phyloP scores from a whole-genome alignment of 2,329 filamentous ascomycete species.

The Xylariales sp. region DNA sequence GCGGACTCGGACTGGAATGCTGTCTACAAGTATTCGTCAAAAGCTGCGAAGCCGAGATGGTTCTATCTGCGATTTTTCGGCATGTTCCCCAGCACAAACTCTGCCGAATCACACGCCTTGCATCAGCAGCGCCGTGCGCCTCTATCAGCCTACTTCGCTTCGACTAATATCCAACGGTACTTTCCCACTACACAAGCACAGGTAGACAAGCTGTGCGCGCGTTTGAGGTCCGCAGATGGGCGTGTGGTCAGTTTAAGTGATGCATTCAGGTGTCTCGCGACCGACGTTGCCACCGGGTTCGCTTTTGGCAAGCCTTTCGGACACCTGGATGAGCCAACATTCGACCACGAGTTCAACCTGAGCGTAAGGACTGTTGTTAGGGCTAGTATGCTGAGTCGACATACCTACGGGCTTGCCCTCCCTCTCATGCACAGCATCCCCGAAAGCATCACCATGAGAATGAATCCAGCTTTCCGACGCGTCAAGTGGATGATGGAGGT shows the following conservation, averaged over 20 bases:
- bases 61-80: slow-evolving; percentile 22
- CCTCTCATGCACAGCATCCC: slow-evolving; percentile 18
- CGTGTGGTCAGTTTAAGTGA: slow-evolving; percentile 16
- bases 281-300: slow-evolving; percentile 21
- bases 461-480: slow-evolving; percentile 19
- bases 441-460: slow-evolving; percentile 14
- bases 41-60: slow-evolving; percentile 20
- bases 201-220: slow-evolving; percentile 16
- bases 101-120: slow-evolving; percentile 19
- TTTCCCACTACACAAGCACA: slow-evolving; percentile 17
- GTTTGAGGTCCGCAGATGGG: slow-evolving; percentile 11
- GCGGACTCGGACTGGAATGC: slow-evolving; percentile 9
- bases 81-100: slow-evolving; percentile 21
- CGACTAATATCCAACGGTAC: slow-evolving; percentile 19
- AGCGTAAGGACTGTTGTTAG: slow-evolving; percentile 17
- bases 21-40: slow-evolving; percentile 19
- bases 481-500: slow-evolving; percentile 22
- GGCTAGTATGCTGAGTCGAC: slow-evolving; percentile 17
- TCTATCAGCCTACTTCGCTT: slow-evolving; percentile 18
- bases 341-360: slow-evolving; percentile 21
- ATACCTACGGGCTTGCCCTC: slow-evolving; percentile 15
- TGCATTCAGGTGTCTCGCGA: slow-evolving; percentile 19
- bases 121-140: slow-evolving; percentile 19
- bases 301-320: slow-evolving; percentile 19
- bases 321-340: slow-evolving; percentile 19